A percentile compares a stretch with the other conserved stretches of the same genome.
These are phyloP conservation scores for Aspergillus baeticus DNA, from an alignment of 495 filamentous ascomycete genomes.

Conservation along the genomic window DNA sequence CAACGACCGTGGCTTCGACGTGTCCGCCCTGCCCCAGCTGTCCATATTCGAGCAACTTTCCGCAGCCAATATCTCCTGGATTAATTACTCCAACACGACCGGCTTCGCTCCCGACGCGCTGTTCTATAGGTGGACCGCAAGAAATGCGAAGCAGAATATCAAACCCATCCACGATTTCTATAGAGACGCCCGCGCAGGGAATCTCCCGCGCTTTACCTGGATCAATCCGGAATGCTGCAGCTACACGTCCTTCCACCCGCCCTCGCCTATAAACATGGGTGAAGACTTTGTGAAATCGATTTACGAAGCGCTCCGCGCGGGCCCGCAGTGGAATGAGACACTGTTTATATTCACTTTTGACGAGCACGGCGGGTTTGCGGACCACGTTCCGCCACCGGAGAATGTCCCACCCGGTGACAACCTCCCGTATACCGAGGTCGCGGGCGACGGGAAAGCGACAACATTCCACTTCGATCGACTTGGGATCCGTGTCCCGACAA, in stretches of 20 bases:
- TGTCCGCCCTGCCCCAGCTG: constrained; percentile 40
- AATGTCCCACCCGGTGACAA: constrained; percentile 43
- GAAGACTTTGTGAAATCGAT: constrained; percentile 51
- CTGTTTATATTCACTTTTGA: constrained; percentile 47
- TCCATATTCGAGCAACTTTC: constrained; percentile 50
- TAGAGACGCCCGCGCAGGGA: constrained; percentile 37
- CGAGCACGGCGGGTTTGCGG: constrained; percentile 51
- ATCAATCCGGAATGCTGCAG: constrained; percentile 55
- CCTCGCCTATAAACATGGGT: constrained; percentile 45
- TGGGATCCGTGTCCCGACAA: constrained; percentile 49
- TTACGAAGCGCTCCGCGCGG: constrained; percentile 47
- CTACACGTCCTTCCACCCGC: constrained; percentile 50
- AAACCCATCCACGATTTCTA: constrained; percentile 37
- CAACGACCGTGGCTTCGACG: constrained; percentile 44
- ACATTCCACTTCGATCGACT: constrained; percentile 51
- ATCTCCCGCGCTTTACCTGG: constrained; percentile 46
- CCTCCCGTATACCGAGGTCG: constrained; percentile 41
- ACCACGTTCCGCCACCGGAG: constrained; percentile 47
- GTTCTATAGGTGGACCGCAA: constrained; percentile 2
- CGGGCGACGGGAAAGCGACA: constrained; percentile 38
- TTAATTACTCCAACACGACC: constrained; percentile 28
- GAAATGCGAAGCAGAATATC: constrained; percentile 27
- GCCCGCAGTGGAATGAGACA: constrained; percentile 46
- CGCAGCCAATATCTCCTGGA: constrained; percentile 44
- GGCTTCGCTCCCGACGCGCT: not conserved